A percentile compares a stretch with the other conserved stretches of the same genome.
phyloP scores from a whole-genome alignment of 352 stramenopile genomes.

The Discostella stelligera region DNA sequence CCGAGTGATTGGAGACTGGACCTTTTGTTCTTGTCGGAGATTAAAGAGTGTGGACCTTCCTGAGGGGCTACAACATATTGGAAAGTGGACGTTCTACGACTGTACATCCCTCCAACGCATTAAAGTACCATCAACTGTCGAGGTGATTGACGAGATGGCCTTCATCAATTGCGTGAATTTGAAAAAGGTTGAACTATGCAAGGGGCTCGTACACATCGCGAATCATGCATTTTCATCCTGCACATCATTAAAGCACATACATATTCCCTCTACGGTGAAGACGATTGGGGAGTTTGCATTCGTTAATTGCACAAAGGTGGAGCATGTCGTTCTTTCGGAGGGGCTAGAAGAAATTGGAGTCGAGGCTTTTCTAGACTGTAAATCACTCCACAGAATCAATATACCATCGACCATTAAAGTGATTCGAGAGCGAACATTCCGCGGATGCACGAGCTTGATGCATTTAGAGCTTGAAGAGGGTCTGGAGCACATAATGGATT shows the following conservation, averaged over 20 bases:
- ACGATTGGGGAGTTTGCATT: conserved; percentile 5
- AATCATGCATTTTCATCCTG: not conserved
- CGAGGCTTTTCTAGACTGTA: not conserved
- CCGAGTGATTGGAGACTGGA: too few species aligned
- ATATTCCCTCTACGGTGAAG: conserved; percentile 5
- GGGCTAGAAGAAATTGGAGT: conserved; percentile 7
- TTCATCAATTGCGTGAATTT: not conserved
- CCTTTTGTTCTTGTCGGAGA: too few species aligned
- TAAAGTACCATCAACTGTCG: not conserved
- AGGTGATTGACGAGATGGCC: not conserved
- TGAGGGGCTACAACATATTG: not conserved
- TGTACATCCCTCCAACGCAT: not conserved
- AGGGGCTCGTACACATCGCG: conserved; percentile 4
- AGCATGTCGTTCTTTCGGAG: not conserved
- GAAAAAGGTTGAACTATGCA: not conserved
- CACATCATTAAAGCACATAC: not conserved
- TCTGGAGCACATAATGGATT: not conserved
- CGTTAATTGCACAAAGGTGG: not conserved
- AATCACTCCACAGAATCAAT: not conserved
- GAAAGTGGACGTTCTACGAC: not conserved
- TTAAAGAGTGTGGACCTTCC: too few species aligned
- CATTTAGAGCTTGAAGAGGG: not conserved
- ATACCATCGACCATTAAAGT: conserved; percentile 1
- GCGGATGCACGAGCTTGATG: not conserved
- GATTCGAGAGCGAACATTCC: conserved; percentile 2